Base-by-base conservation (phyloP, 2,329 filamentous ascomycete species). In the Ceratocystis cubensis region DNA sequence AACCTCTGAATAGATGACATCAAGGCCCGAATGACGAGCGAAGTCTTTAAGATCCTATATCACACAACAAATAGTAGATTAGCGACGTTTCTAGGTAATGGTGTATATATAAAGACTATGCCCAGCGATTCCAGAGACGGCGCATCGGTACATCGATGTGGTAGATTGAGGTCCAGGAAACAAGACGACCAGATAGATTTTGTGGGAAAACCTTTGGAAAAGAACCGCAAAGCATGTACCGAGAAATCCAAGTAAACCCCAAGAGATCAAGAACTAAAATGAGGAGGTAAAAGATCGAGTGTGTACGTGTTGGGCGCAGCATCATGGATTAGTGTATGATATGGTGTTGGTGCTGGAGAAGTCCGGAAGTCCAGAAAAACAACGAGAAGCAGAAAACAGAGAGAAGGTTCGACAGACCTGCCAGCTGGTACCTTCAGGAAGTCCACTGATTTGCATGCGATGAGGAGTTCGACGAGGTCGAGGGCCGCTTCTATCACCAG, bases 21-120 rank as follows among this genome's bases (percentile, higher is more conserved):
- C 94, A 77, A 96, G 84, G 77, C 91, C 91, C 76, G 93, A 95
- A 77, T 95, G 90, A 75, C 94, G 91, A 70, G 94, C 94, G 79
- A 99, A 99, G 77, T 99, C 94, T 89, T 99, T 99, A 65, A 99
- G 86, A 78, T 99, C 94, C 94, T 99, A 91, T 73, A 72, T 73
- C 71, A 69, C 68, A 72, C 70, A 25, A 17, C 1, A 63, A 17
- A 20, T 25, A 7, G 8, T 5, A 64, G 33, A 25, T 37, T 46
- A 64, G n/a, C 41, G 30, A 15, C 22, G 22, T 64, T n/a, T 25
- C 30, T 17, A 7, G 28, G 28, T 37, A 17, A 37, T 20, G 28
- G 5, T n/a, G 17, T 33, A 20, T 8, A n/a, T 37, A 1, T 1
- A 30, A 8, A n/a, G 13, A n/a, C 25, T 22, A 13, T 64, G n/a